Evolutionary conservation across 352 stramenopile genomes (phyloP).

Genomic region (Phytophthora tentaculata): DNA sequence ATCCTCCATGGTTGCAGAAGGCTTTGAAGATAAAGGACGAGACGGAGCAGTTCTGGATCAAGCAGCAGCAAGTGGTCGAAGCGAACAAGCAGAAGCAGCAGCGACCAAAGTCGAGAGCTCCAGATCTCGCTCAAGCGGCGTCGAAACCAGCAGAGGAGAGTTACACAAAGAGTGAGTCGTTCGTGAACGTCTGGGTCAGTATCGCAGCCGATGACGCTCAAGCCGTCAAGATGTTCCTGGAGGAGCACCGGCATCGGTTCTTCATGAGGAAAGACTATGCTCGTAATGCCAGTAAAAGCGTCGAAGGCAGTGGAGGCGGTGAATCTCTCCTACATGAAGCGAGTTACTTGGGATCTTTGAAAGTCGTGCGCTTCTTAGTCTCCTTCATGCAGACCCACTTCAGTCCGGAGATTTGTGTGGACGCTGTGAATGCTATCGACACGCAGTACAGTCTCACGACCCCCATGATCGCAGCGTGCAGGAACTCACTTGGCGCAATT

Average conservation of each 20-base stretch:
- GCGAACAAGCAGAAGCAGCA: constrained; percentile 27
- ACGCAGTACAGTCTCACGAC: constrained; percentile 59
- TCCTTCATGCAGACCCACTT: constrained; percentile 44
- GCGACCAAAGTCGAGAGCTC: constrained; percentile 16
- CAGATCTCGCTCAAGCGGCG: constrained; percentile 6
- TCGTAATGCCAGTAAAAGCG: background rate
- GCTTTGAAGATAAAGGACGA: constrained; percentile 50
- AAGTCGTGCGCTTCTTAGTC: constrained; percentile 45
- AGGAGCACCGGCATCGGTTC: constrained; percentile 36
- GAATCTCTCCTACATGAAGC: constrained; percentile 65
- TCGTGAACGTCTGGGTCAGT: constrained; percentile 49
- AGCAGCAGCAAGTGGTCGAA: constrained; percentile 21
- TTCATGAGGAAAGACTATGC: constrained; percentile 42
- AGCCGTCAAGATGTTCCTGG: constrained; percentile 41
- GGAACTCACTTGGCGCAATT: constrained; percentile 48
- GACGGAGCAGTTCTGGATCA: constrained; percentile 44
- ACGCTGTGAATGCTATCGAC: constrained; percentile 56
- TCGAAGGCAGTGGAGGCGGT: constrained; percentile 16
- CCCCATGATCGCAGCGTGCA: constrained; percentile 63
- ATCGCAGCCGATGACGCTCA: constrained; percentile 41
- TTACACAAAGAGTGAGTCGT: constrained; percentile 5
- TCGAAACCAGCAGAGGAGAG: constrained; percentile 10
- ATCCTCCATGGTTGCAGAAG: constrained; percentile 72
- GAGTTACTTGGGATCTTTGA: constrained; percentile 42
- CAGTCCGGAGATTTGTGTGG: constrained; percentile 29